Evolutionary conservation across 192 early-diverging fungal genomes (phyloP), one percentile per base, ranked within the genome.

Genomic region (Coemansia sp.): DNA sequence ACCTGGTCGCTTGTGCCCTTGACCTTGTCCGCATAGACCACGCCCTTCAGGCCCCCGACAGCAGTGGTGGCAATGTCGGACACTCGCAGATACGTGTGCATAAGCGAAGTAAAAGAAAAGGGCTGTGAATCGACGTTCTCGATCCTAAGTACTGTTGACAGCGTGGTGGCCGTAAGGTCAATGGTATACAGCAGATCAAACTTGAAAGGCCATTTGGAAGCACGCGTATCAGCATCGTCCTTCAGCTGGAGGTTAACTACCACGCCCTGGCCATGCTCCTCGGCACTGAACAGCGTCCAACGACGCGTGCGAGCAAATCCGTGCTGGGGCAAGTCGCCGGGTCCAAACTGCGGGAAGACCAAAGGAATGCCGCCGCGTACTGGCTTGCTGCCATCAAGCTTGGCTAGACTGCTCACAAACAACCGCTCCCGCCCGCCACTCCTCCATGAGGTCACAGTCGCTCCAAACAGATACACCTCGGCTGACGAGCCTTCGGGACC

Each of bases 381-480:
- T 1, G 93, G 87, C 80, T 94, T 97, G 66, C 85, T 83, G 29
- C 92, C 93, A 65, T 99, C 86, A 1, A 94, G 72, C 26, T 86
- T 77, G 17, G 94, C 87, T 52, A 84, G 81, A 32, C 69, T 73
- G 74, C 91, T 95, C 37, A 97, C 73, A 65, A 95, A 98, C 50
- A 98, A 78, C 57, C 83, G 82, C 59, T 98, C 93, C 40, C 78
- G 50, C 32, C 82, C 88, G 25, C 68, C 60, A 40, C 80, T 77
- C 45, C 83, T 86, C 93, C 94, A 99, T 29, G 85, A 87, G 1
- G 91, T 99, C 39, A 99, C 78, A 1, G 96, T 97, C 22, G 94
- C 91, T 6, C 96, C 95, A 64, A 68, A 83, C 21, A 63, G 36
- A 57, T 74, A 59, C 14, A 81, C 46, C 50, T 70, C 66, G 14